Base-by-base conservation (phyloP, 805 yeast genomes). In the Huiozyma sinensis region DNA sequence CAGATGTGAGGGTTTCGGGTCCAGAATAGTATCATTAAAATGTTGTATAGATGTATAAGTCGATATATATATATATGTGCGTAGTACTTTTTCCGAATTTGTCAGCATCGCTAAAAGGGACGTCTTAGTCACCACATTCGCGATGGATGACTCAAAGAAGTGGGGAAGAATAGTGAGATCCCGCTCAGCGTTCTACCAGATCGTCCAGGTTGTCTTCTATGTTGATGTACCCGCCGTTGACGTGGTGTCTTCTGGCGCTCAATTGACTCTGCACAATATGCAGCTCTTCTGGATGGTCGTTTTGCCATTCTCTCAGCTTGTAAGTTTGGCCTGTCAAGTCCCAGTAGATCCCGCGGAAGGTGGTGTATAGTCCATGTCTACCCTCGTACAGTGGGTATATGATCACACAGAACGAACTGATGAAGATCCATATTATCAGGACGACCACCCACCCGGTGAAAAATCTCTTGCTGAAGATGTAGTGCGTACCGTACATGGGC, bases 381-480 rank as follows among this genome's bases (percentile, higher is more conserved):
- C 94, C 89, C 62, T 87, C 88, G 67, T 72, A 73, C 36, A 86
- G 53, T 36, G 95, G 95, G 51, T 71, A 80, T 32, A 85, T 44
- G 17, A 78, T 71, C 28, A 85, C 92, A 45, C 76, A 68, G 48
- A 72, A 71, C 0, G 77, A 78, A 33, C 83, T 73, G 54, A 74
- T 69, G 65, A 84, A 85, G 33, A 85, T 66, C 95, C 95, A 87
- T 46, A 86, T 77, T 43, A 88, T 76, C 47, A 81, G 78, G 30
- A 87, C 94, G 33, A 72, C 77, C 40, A 88, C 75, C 95, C 95
- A 88, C 38, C 95, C 95, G 6, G 92, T 83, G 64, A 87, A 88
- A 66, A 85, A 85, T 45, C 61, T 64, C 61, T 76, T 79, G 43
- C 85, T 76, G 64, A 87, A 88, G 36, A 87, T 69, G 57, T 87